A percentile compares a stretch with the other conserved stretches of the same genome.
Evolutionary conservation across 768 basidiomycete species (phyloP).

Genomic region (Roridomyces roridus): DNA sequence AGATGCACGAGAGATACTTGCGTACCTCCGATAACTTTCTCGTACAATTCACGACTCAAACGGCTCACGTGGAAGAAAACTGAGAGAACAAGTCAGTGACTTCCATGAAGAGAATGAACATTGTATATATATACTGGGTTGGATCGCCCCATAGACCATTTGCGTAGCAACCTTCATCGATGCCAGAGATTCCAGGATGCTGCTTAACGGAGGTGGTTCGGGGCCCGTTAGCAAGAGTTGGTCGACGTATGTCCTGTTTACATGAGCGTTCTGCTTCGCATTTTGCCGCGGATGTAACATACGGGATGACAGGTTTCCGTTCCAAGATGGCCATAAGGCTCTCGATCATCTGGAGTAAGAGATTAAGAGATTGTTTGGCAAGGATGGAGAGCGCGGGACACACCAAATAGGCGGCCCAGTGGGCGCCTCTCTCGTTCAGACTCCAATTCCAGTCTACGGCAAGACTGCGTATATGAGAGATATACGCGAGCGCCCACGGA

Average conservation of each 20-base stretch:
- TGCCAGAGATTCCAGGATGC: background rate
- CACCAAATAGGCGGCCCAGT: constrained; percentile 9
- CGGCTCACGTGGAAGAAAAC: constrained; percentile 7
- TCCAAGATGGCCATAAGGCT: background rate
- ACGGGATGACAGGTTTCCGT: constrained; percentile 13
- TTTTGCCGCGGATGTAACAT: background rate
- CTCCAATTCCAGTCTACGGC: background rate
- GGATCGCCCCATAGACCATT: background rate
- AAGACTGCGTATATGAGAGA: constrained; percentile 18
- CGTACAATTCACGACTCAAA: constrained; percentile 16
- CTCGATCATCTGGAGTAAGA: constrained; percentile 8
- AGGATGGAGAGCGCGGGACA: background rate
- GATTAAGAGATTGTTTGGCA: background rate
- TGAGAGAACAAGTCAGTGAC: background rate
- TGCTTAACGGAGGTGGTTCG: constrained; percentile 5
- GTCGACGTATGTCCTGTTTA: background rate
- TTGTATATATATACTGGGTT: constrained; percentile 6
- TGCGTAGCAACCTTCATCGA: background rate
- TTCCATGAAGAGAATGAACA: no score
- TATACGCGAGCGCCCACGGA: constrained; percentile 16
- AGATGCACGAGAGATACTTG: background rate
- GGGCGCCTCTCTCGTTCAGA: background rate
- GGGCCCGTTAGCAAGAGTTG: constrained; percentile 8
- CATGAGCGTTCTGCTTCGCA: background rate
- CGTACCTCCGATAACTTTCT: constrained; percentile 15